phyloP scores from a whole-genome alignment of 2,329 filamentous ascomycete species.

The Daldinia eschscholtzii region DNA sequence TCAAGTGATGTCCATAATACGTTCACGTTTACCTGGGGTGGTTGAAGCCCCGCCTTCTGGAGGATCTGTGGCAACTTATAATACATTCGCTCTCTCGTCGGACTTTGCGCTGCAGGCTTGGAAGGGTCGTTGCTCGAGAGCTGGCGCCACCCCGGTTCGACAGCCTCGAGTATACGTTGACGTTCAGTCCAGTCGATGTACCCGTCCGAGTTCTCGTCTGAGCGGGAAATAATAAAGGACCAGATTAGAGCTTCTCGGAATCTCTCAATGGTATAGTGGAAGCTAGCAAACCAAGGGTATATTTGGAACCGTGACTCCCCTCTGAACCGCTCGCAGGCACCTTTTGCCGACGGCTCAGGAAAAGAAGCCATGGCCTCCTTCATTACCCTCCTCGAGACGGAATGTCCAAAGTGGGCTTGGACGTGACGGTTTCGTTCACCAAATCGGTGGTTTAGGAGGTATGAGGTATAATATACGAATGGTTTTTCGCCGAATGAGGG shows the following conservation, averaged over 20 bases:
- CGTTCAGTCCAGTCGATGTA: conserved; percentile 58
- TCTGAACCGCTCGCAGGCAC: conserved; percentile 58
- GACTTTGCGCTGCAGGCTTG: conserved; percentile 50
- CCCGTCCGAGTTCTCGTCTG: conserved; percentile 55
- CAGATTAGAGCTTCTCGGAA: conserved; percentile 59
- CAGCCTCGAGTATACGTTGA: conserved; percentile 53
- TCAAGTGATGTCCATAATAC: conserved; percentile 59
- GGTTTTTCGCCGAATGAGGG: conserved; percentile 60
- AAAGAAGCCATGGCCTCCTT: conserved; percentile 58
- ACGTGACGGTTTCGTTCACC: conserved; percentile 59
- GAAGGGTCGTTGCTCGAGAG: conserved; percentile 46
- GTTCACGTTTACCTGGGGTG: conserved; percentile 57
- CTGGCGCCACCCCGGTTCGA: conserved; percentile 53
- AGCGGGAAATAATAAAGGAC: conserved; percentile 58
- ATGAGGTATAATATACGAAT: conserved; percentile 60
- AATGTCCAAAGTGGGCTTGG: conserved; percentile 59
- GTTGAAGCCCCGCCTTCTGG: conserved; percentile 55
- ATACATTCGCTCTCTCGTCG: conserved; percentile 55
- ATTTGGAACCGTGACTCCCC: conserved; percentile 59
- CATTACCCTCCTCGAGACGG: conserved; percentile 56
- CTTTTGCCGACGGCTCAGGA: conserved; percentile 56
- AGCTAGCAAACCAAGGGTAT: conserved; percentile 58
- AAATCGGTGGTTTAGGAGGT: conserved; percentile 59
- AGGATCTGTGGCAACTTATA: conserved; percentile 55
- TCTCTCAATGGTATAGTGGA: conserved; percentile 60